Conservation (phyloP, 2,329 filamentous ascomycete species). For the Penicillium sp. region DNA sequence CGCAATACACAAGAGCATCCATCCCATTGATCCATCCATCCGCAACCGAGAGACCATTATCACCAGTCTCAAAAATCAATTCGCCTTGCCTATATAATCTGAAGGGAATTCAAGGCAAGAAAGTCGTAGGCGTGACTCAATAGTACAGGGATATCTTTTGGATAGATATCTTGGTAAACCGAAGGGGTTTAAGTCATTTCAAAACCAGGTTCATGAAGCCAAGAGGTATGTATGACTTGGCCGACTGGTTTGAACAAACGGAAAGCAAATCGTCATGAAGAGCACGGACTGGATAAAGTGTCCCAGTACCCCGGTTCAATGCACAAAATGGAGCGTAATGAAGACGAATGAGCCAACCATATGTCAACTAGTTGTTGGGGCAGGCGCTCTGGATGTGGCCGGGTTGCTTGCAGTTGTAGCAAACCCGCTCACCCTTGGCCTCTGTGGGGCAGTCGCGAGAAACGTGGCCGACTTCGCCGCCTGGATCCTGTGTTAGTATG, state of each 20-base stretch:
- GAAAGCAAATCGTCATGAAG: constrained; percentile 34
- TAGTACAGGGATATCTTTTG: constrained; percentile 21
- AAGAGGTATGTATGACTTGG: constrained; percentile 25
- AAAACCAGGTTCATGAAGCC: constrained; percentile 29
- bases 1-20: constrained; percentile 28
- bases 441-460: constrained; percentile 96
- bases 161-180: constrained; percentile 25
- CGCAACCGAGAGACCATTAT: constrained; percentile 32
- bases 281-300: constrained; percentile 19
- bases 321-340: constrained; percentile 28
- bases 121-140: constrained; percentile 22
- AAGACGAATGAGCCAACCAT: constrained; percentile 29
- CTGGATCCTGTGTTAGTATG: constrained; percentile 40
- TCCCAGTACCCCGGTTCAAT: constrained; percentile 23
- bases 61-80: constrained; percentile 23
- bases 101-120: constrained; percentile 15
- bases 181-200: constrained; percentile 27
- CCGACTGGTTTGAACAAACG: constrained; percentile 23
- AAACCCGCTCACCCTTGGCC: constrained; percentile 88
- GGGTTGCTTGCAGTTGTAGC: constrained; percentile 91
- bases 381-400: constrained; percentile 94
- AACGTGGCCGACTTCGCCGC: constrained; percentile 87
- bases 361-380: constrained; percentile 73
- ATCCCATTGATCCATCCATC: constrained; percentile 28
- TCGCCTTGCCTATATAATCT: constrained; percentile 22